Percentiles rank a stretch among this genome's conserved stretches.
Conservation (phyloP, 176 grass and related monocot species). For the Cenchrus purpureus region DNA sequence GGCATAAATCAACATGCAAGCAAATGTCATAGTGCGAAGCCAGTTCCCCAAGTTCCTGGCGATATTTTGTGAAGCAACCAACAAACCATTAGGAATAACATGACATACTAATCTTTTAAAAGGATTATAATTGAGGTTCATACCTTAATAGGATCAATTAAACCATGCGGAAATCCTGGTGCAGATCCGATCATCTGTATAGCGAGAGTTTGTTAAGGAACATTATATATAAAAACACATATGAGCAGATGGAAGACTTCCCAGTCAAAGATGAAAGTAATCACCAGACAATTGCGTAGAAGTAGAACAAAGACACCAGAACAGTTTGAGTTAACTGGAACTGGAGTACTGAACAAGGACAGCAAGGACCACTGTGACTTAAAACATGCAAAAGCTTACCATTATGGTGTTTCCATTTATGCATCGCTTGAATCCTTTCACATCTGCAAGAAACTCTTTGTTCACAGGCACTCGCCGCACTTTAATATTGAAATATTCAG, state of each 20-base stretch:
- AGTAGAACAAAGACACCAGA: conserved; percentile 13
- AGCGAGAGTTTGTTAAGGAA: conserved; percentile 34
- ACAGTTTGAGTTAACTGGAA: not conserved
- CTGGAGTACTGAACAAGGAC: not conserved
- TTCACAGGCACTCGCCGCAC: conserved; percentile 90
- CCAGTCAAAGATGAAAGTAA: not conserved
- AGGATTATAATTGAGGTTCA: conserved; percentile 22
- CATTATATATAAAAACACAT: conserved; percentile 12
- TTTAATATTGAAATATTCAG: conserved; percentile 82
- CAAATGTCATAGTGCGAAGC: conserved; percentile 91
- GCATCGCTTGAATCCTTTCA: conserved; percentile 84
- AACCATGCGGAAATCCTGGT: conserved; percentile 94
- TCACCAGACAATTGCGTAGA: not conserved
- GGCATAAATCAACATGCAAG: conserved; percentile 96
- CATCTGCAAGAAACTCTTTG: conserved; percentile 94
- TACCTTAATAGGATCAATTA: conserved; percentile 97
- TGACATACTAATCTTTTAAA: conserved; percentile 8
- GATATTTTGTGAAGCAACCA: conserved; percentile 22
- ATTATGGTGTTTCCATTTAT: conserved; percentile 97
- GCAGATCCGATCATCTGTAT: conserved; percentile 91
- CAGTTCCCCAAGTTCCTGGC: conserved; percentile 88
- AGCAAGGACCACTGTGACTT: not conserved
- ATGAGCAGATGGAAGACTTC: conserved; percentile 4
- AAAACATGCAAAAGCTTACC: conserved; percentile 47
- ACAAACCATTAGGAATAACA: conserved; percentile 15